Evolutionary conservation across 2,329 filamentous ascomycete species (phyloP), one percentile per base, ranked within the genome.

Genomic region (Shiraia bambusicola): DNA sequence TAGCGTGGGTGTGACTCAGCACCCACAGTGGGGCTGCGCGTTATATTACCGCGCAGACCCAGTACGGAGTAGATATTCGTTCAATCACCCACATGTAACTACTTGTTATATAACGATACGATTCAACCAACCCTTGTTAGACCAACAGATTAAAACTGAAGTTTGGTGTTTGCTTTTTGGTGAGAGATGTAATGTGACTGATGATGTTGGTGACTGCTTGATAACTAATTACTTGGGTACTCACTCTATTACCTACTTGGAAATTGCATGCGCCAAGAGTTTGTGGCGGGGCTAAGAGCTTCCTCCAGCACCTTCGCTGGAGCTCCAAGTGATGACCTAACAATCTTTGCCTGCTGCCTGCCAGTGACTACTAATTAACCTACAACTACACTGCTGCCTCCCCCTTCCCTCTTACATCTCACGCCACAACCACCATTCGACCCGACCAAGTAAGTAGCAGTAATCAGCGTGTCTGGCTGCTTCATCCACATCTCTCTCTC

Each of bases 251-350:
- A 13, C 28, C 28, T 19, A 34, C 11, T 16, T 16, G 28, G 27
- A 29, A 39, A 51, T 36, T 38, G 38, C 44, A 42, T 34, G 39
- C 28, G 50, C 50, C 50, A 49, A 49, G 48, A 45, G 33, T 31
- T 13, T 27, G 46, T 52, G 40, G 46, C 40, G 37, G 34, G 36
- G 49, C 43, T 50, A 48, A 42, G 47, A 42, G 45, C 47, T 55
- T n/a, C 49, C 51, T 56, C 53, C 44, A 54, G 51, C 45, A 55
- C 51, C 53, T 53, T 57, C 47, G 45, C 31, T 34, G 42, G 16
- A 31, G 35, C 38, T 37, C n/a, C 46, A 52, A 44, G 36, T 47
- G 45, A 49, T 46, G 51, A 39, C 45, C 39, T 44, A 49, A 51
- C 28, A 43, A 43, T 22, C 35, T 40, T 33, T 28, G 40, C 36